These are phyloP conservation scores for Termitomyces sp. DNA, from an alignment of 768 basidiomycete species.

Conservation along the genomic window DNA sequence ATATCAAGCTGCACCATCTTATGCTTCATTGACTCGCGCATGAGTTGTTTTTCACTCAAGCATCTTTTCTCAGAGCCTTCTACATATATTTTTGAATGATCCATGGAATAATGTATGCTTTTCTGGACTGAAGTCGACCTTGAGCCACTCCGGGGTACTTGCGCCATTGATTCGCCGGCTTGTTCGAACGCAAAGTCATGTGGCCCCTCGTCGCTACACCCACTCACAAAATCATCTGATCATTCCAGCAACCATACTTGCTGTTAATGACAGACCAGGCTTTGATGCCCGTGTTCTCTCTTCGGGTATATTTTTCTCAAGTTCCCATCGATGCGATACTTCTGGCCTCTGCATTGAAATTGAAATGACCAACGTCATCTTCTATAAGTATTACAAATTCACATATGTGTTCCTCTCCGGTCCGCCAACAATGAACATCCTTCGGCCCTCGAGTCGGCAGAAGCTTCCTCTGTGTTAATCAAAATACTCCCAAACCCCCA, in stretches of 20 bases:
- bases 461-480: not conserved
- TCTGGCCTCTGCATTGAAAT: not conserved
- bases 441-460: slow-evolving; percentile 9
- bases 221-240: not conserved
- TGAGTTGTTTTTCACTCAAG: not conserved
- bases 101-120: not conserved
- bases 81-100: not conserved
- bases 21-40: not conserved
- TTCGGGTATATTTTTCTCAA: not conserved
- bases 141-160: not conserved
- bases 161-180: not conserved
- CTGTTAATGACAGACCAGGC: not conserved
- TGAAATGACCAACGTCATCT: not conserved
- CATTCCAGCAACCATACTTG: not conserved
- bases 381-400: not conserved
- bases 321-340: not conserved
- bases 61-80: not conserved
- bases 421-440: not conserved
- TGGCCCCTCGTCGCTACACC: not conserved
- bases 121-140: not conserved
- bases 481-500: not conserved
- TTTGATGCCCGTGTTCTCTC: not conserved
- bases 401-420: not conserved
- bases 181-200: not conserved
- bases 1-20: not conserved